A percentile compares a stretch with the other conserved stretches of the same genome.
Conservation (phyloP, 306 rosid genomes). For the Vicia faba region DNA sequence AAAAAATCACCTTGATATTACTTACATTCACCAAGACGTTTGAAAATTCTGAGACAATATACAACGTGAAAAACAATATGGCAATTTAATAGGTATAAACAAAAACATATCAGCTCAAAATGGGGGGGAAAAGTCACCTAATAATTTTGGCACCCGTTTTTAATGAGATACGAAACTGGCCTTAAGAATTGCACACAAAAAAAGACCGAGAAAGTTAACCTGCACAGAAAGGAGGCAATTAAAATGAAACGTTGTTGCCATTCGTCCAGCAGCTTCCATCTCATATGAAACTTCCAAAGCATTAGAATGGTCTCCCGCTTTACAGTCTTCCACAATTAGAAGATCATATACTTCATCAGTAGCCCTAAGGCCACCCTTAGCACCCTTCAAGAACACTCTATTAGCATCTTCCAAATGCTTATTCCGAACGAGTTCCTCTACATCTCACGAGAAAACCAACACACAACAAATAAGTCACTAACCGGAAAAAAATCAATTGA, state of each 20-base stretch:
- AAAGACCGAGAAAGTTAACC: slow-evolving; percentile 51
- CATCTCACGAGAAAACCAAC: slow-evolving; percentile 17
- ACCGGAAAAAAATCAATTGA: neutral
- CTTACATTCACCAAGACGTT: too few relatives aligned
- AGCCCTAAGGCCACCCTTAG: slow-evolving; percentile 81
- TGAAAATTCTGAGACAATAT: too few relatives aligned
- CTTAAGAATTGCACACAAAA: slow-evolving; percentile 1
- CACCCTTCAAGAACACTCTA: slow-evolving; percentile 76
- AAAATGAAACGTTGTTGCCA: slow-evolving; percentile 95
- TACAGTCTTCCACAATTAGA: slow-evolving; percentile 76
- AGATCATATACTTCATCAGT: slow-evolving; percentile 82
- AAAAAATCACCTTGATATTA: too few relatives aligned
- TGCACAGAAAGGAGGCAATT: slow-evolving; percentile 91
- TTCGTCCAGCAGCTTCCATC: slow-evolving; percentile 97
- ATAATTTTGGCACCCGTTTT: slow-evolving; percentile 17
- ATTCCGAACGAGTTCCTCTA: slow-evolving; percentile 78
- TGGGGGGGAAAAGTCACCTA: too few relatives aligned
- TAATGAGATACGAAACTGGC: neutral
- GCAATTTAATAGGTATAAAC: too few relatives aligned
- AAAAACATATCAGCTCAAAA: too few relatives aligned
- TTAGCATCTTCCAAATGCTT: slow-evolving; percentile 82
- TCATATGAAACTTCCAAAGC: slow-evolving; percentile 83
- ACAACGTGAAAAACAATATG: too few relatives aligned
- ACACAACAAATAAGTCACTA: slow-evolving; percentile 1
- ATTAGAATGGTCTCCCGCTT: slow-evolving; percentile 84